Evolutionary conservation across 2,329 filamentous ascomycete genomes (phyloP).

Genomic region (Decorospora gaudefroyi): DNA sequence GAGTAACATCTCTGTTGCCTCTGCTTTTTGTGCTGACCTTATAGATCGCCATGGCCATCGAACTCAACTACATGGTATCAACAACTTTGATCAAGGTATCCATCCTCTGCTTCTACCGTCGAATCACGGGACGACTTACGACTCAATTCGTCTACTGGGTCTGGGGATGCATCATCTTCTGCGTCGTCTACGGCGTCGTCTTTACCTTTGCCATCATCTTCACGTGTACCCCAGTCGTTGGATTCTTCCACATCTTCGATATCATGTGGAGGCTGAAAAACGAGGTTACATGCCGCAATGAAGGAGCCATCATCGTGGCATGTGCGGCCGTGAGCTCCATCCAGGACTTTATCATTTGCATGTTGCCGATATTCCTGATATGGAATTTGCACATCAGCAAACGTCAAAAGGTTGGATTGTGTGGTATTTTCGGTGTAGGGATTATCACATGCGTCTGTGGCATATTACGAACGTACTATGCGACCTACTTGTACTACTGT

Average conservation of each 20-base stretch:
- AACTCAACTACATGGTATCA: constrained; percentile 37
- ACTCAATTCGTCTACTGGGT: constrained; percentile 46
- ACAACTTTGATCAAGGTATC: constrained; percentile 42
- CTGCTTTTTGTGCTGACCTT: constrained; percentile 7
- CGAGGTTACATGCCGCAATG: constrained; percentile 46
- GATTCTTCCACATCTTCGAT: constrained; percentile 50
- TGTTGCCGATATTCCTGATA: constrained; percentile 52
- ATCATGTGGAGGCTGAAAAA: constrained; percentile 38
- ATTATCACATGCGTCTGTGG: constrained; percentile 48
- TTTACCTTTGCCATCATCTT: constrained; percentile 46
- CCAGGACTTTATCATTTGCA: constrained; percentile 50
- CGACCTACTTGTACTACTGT: constrained; percentile 39
- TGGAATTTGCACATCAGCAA: constrained; percentile 51
- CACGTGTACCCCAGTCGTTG: constrained; percentile 47
- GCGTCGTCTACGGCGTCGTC: constrained; percentile 46
- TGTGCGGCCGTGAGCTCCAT: constrained; percentile 48
- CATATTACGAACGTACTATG: constrained; percentile 47
- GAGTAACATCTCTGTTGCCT: constrained; percentile 1
- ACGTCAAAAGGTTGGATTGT: constrained; percentile 52
- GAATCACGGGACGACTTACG: constrained; percentile 47
- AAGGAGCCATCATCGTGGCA: constrained; percentile 46
- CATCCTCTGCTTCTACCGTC: constrained; percentile 50
- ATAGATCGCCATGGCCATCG: constrained; percentile 39
- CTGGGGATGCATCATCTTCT: constrained; percentile 47
- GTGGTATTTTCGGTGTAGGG: constrained; percentile 52